Evolutionary conservation across 495 filamentous ascomycete species (phyloP).

Genomic region (Aspergillus nidulans): DNA sequence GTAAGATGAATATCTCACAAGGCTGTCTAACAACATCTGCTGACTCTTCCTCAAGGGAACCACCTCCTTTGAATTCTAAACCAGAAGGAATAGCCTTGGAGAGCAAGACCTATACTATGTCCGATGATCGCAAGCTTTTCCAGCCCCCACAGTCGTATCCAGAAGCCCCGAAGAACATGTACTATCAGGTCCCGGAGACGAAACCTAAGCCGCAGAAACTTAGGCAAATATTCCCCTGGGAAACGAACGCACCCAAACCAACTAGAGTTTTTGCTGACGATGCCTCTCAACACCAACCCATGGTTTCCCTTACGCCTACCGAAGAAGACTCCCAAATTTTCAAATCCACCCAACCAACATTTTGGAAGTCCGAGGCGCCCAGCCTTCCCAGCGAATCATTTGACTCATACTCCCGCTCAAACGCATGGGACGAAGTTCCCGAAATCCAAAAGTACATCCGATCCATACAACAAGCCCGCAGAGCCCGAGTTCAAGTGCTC

Average conservation of each 20-base stretch:
- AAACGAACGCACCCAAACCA: slow-evolving; percentile 56
- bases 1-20: slow-evolving; percentile 33
- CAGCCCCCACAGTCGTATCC: slow-evolving; percentile 70
- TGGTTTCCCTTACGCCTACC: slow-evolving; percentile 23
- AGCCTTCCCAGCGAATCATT: slow-evolving; percentile 51
- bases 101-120: slow-evolving; percentile 70
- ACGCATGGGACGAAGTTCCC: slow-evolving; percentile 85
- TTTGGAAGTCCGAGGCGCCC: slow-evolving; percentile 41
- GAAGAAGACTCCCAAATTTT: slow-evolving; percentile 21
- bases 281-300: slow-evolving; percentile 19
- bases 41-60: slow-evolving; percentile 48
- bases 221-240: slow-evolving; percentile 82
- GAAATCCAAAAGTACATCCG: slow-evolving; percentile 79
- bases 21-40: slow-evolving; percentile 3
- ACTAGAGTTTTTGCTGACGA: slow-evolving; percentile 71
- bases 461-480: slow-evolving; percentile 59
- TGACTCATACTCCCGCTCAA: slow-evolving; percentile 60
- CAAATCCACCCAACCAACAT: slow-evolving; percentile 25
- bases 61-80: slow-evolving; percentile 67
- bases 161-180: slow-evolving; percentile 79
- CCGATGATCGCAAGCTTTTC: slow-evolving; percentile 63
- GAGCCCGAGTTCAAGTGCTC: slow-evolving; percentile 55
- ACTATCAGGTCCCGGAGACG: slow-evolving; percentile 67
- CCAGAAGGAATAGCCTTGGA: slow-evolving; percentile 79
- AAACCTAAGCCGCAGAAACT: slow-evolving; percentile 53